These are phyloP conservation scores for Leucocoprinus birnbaumii DNA, from an alignment of 768 basidiomycete species.

Conservation along the genomic window DNA sequence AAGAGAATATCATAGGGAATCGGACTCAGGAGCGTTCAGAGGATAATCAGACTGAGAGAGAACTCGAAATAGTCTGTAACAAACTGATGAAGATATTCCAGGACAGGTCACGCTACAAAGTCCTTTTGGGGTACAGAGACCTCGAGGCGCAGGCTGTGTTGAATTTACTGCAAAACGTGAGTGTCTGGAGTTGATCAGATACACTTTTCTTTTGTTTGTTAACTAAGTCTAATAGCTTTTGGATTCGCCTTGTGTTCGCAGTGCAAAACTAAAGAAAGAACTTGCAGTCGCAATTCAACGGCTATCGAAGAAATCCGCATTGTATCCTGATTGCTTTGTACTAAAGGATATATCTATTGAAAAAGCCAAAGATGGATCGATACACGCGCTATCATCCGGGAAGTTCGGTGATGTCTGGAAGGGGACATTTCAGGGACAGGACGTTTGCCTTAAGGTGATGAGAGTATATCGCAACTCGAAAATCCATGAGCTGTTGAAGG, in stretches of 20 bases:
- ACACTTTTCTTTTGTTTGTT: not conserved
- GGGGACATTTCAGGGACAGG: not conserved
- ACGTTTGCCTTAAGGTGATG: constrained; percentile 11
- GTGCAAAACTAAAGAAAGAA: constrained; percentile 3
- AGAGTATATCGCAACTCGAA: constrained; percentile 9
- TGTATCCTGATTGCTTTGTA: constrained; percentile 10
- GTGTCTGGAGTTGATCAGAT: not conserved
- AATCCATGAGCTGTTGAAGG: constrained; percentile 15
- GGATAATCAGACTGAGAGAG: not conserved
- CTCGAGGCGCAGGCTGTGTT: constrained; percentile 18
- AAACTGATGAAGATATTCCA: constrained; percentile 15
- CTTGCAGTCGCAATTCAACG: constrained; percentile 12
- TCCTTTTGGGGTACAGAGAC: constrained; percentile 16
- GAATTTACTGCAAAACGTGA: constrained; percentile 25
- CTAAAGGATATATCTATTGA: constrained; percentile 12
- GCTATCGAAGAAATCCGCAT: constrained; percentile 6
- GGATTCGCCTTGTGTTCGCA: constrained; percentile 4
- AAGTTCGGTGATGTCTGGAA: constrained; percentile 18
- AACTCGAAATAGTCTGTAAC: constrained; percentile 14
- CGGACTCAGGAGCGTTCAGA: not conserved
- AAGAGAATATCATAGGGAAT: not conserved
- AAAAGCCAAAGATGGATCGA: not conserved
- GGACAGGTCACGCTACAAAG: constrained; percentile 16
- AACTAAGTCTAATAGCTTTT: not conserved
- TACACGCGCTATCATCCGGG: constrained; percentile 15